Evolutionary conservation across 2,329 filamentous ascomycete genomes (phyloP).

Genomic region (Corniculantispora saksenae): DNA sequence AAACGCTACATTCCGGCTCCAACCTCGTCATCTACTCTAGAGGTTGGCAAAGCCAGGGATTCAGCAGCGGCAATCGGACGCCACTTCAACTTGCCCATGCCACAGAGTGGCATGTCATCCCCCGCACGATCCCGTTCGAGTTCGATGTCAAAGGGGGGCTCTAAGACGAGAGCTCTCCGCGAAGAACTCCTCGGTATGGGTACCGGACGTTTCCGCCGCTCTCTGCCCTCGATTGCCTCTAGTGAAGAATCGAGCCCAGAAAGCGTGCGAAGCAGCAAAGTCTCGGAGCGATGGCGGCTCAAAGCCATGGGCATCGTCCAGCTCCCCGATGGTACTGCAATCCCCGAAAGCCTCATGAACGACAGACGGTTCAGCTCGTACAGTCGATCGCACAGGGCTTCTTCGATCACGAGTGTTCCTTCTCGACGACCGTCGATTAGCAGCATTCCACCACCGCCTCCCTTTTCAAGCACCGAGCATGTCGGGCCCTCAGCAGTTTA

Average conservation of each 20-base stretch:
- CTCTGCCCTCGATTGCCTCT: constrained; percentile 38
- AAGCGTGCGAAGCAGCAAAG: constrained; percentile 35
- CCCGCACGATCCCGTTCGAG: constrained; percentile 24
- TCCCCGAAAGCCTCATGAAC: constrained; percentile 52
- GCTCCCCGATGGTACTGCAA: constrained; percentile 54
- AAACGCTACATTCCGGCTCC: constrained; percentile 27
- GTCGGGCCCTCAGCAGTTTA: constrained; percentile 19
- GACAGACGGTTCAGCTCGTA: constrained; percentile 38
- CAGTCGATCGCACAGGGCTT: neutral
- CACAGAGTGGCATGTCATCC: constrained; percentile 23
- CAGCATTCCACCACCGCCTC: constrained; percentile 7
- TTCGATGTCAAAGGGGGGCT: constrained; percentile 25
- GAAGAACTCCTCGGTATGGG: constrained; percentile 34
- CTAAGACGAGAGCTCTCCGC: constrained; percentile 40
- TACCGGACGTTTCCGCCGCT: constrained; percentile 39
- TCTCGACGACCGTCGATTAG: constrained; percentile 14
- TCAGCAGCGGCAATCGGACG: constrained; percentile 24
- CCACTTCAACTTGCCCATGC: constrained; percentile 21
- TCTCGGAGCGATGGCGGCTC: constrained; percentile 47
- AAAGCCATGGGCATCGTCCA: constrained; percentile 54
- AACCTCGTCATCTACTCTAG: neutral
- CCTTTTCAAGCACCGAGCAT: neutral
- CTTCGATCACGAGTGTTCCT: neutral
- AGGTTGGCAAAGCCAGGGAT: neutral
- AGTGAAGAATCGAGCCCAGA: constrained; percentile 30